Conservation (phyloP, 495 filamentous ascomycete species). For the Letharia columbiana region DNA sequence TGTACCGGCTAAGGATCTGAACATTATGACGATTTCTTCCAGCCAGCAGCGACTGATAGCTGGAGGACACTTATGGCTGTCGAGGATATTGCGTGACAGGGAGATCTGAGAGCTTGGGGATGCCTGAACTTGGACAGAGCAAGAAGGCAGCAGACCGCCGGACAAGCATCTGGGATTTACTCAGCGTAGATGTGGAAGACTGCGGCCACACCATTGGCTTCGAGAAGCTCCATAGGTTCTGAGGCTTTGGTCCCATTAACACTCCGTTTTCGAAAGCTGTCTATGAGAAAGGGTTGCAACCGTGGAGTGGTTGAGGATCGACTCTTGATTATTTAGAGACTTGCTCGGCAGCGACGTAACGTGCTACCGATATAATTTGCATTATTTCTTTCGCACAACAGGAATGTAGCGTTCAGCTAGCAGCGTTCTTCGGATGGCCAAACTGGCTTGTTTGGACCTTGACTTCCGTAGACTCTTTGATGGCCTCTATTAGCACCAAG, state of each 20-base stretch:
- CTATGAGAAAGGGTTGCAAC: background rate
- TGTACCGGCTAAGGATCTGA: background rate
- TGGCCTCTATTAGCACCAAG: slow-evolving; percentile 49
- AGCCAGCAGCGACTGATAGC: background rate
- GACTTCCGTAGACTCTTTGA: slow-evolving; percentile 44
- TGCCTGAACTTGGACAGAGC: background rate
- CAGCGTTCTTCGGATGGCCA: slow-evolving; percentile 26
- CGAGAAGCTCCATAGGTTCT: background rate
- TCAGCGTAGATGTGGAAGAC: background rate
- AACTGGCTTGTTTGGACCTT: slow-evolving; percentile 13
- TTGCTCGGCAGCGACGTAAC: background rate
- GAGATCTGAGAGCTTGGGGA: background rate
- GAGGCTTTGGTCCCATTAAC: background rate
- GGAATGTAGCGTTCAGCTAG: background rate
- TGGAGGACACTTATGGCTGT: background rate
- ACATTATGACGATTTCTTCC: too few relatives aligned
- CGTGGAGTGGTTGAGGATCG: background rate
- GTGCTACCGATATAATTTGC: background rate
- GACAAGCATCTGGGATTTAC: background rate
- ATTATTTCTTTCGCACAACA: background rate
- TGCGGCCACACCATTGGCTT: background rate
- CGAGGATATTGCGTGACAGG: background rate
- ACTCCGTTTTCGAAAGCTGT: background rate
- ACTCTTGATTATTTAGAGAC: background rate
- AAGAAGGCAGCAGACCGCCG: background rate